Conservation (phyloP, 106 monocot species). For the Phalaenopsis equestris region DNA sequence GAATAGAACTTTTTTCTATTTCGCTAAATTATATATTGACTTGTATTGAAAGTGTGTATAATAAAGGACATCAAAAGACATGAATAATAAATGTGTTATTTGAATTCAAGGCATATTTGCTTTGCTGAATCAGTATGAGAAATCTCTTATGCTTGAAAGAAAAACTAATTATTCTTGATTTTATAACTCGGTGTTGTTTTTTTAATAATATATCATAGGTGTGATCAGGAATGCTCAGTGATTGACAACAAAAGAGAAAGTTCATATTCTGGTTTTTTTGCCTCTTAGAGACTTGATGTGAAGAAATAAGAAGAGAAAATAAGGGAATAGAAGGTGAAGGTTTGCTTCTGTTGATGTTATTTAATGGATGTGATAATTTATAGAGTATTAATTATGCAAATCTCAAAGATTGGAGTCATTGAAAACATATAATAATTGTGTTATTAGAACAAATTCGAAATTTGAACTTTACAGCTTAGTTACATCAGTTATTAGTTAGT, state of each 20-base stretch:
- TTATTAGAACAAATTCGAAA: too few relatives aligned
- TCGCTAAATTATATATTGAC: neutral
- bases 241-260: neutral
- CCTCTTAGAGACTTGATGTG: too few relatives aligned
- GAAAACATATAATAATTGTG: too few relatives aligned
- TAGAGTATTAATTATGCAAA: too few relatives aligned
- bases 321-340: too few relatives aligned
- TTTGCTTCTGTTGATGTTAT: too few relatives aligned
- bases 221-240: neutral
- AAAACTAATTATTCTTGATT: neutral
- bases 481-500: too few relatives aligned
- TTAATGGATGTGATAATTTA: too few relatives aligned
- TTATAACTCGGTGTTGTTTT: neutral
- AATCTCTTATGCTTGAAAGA: neutral
- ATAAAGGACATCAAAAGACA: neutral
- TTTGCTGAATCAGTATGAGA: neutral
- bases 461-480: too few relatives aligned
- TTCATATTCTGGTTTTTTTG: too few relatives aligned
- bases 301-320: too few relatives aligned
- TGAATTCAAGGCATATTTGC: neutral
- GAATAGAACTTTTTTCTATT: neutral
- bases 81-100: neutral
- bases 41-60: neutral
- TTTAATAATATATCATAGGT: neutral
- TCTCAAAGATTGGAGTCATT: too few relatives aligned